A percentile compares a stretch with the other conserved stretches of the same genome.
These are phyloP conservation scores for Sphaerulina vaccinii DNA, from an alignment of 2,329 filamentous ascomycete genomes.

Conservation along the genomic window DNA sequence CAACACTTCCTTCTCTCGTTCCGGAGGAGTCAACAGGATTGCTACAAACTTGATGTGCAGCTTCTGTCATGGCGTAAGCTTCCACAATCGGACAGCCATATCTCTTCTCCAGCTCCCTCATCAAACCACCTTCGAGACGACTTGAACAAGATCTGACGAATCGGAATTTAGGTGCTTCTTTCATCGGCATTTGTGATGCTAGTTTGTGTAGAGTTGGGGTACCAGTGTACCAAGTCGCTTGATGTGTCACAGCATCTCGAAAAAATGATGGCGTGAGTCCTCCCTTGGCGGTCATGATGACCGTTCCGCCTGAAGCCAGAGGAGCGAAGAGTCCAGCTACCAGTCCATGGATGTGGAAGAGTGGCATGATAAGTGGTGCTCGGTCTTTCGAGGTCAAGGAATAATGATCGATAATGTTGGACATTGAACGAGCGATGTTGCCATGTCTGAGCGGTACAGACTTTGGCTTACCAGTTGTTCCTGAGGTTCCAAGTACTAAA, in stretches of 20 bases:
- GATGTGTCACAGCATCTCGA: slow-evolving; percentile 68
- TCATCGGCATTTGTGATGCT: slow-evolving; percentile 62
- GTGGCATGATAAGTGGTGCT: slow-evolving; percentile 83
- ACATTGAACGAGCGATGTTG: slow-evolving; percentile 77
- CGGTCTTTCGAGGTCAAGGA: slow-evolving; percentile 67
- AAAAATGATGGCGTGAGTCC: slow-evolving; percentile 84
- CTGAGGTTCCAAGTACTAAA: slow-evolving; percentile 77
- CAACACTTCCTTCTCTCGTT: slow-evolving; percentile 77
- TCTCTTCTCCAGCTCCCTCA: slow-evolving; percentile 71
- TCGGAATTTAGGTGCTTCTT: slow-evolving; percentile 66
- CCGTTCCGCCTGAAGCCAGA: slow-evolving; percentile 70
- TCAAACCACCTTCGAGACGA: slow-evolving; percentile 76
- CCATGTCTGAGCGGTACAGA: slow-evolving; percentile 77
- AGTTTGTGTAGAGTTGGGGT: slow-evolving; percentile 89
- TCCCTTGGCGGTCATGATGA: slow-evolving; percentile 70
- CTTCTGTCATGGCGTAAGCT: slow-evolving; percentile 90
- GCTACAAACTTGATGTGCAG: slow-evolving; percentile 78
- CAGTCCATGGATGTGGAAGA: slow-evolving; percentile 85
- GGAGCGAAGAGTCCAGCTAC: slow-evolving; percentile 78
- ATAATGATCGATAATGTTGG: slow-evolving; percentile 77
- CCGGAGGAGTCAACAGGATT: slow-evolving; percentile 55
- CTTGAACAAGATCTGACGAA: slow-evolving; percentile 87
- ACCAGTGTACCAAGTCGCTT: slow-evolving; percentile 86
- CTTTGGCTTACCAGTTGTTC: slow-evolving; percentile 81
- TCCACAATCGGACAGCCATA: slow-evolving; percentile 78